Percentiles rank a stretch among this genome's conserved stretches.
Conservation (phyloP, 148 eudicot species). For the Vaccinium myrtillus region DNA sequence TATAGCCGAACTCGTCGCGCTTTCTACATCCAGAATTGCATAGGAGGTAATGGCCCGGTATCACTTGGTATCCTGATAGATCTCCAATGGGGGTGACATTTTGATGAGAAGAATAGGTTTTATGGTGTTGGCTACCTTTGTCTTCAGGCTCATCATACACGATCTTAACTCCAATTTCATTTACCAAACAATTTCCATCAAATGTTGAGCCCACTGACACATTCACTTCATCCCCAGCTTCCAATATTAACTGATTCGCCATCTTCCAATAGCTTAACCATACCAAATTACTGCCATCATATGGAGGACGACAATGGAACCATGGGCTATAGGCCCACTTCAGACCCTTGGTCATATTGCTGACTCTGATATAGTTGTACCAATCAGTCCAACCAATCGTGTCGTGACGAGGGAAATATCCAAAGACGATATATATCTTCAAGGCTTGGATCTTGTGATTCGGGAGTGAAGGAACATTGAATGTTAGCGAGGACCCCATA, state of each 20-base stretch:
- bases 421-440: not conserved
- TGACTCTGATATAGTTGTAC: not conserved
- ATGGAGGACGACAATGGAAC: not conserved
- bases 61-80: not conserved
- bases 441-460: constrained; percentile 10
- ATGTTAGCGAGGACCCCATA: not conserved
- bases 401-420: too few relatives aligned
- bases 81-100: not conserved
- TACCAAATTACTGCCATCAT: not conserved
- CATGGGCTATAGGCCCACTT: constrained; percentile 2
- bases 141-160: not conserved
- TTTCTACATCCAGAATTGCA: not conserved
- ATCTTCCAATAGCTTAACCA: not conserved
- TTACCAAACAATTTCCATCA: not conserved
- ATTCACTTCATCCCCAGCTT: constrained; percentile 8
- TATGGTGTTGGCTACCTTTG: not conserved
- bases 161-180: not conserved
- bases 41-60: not conserved
- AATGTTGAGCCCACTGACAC: not conserved
- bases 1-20: too few relatives aligned
- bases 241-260: not conserved
- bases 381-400: too few relatives aligned
- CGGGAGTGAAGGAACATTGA: not conserved
- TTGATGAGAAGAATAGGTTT: not conserved
- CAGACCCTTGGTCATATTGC: not conserved